Evolutionary conservation across 805 yeast genomes (phyloP).

Genomic region (Yarrowia porcina): DNA sequence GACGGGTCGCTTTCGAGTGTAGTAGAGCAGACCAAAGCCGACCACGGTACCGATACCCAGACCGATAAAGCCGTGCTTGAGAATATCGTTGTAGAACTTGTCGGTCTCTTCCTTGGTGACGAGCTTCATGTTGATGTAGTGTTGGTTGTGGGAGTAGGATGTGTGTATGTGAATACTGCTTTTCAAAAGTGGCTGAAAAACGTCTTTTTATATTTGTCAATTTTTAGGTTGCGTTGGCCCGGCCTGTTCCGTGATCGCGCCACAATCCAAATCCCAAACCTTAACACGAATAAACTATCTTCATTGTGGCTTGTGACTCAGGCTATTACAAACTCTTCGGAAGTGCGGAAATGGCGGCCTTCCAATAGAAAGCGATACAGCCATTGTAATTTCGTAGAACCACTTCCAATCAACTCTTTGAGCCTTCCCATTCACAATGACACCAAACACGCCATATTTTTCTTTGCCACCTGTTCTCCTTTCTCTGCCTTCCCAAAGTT

Average conservation of each 20-base stretch:
- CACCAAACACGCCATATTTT: not conserved
- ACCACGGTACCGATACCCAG: conserved; percentile 52
- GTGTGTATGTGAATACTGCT: not conserved
- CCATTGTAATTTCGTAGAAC: not conserved
- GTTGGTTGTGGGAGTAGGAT: not conserved
- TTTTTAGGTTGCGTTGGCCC: conserved; percentile 16
- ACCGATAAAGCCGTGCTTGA: conserved; percentile 62
- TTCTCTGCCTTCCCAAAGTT: not conserved
- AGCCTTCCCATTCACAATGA: not conserved
- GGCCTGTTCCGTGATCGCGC: conserved; percentile 24
- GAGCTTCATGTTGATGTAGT: conserved; percentile 58
- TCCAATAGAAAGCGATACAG: not conserved
- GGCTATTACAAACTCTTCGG: not conserved
- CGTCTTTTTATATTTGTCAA: conserved; percentile 1
- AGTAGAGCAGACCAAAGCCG: conserved; percentile 54
- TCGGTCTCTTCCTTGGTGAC: conserved; percentile 61
- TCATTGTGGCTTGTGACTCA: conserved; percentile 22
- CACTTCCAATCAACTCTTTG: not conserved
- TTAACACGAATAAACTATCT: not conserved
- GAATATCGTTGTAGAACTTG: conserved; percentile 59
- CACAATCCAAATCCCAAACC: not conserved
- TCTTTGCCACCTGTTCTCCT: not conserved
- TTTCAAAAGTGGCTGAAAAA: conserved; percentile 11
- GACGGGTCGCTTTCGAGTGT: conserved; percentile 45
- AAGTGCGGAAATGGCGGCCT: conserved; percentile 10